Evolutionary conservation across 352 stramenopile genomes (phyloP), one percentile per base, ranked within the genome.

Genomic region (Pythium aphanidermatum): DNA sequence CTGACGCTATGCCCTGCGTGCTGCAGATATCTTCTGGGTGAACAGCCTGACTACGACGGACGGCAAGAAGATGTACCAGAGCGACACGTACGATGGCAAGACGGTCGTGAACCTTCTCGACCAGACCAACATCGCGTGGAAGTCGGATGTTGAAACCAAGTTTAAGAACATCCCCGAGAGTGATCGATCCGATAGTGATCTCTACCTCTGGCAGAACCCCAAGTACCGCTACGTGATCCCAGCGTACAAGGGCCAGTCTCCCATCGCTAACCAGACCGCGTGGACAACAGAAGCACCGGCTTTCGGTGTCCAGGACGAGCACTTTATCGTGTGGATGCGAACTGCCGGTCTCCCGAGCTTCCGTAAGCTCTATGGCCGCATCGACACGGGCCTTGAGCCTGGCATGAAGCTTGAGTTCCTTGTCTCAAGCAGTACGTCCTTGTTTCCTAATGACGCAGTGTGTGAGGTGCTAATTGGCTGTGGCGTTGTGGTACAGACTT

Each of bases 271-370:
- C 55, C 71, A 80, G 68, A 93, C 81, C 19, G 78, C 79, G 36
- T 93, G 81, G 81, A 93, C 81, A 14, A 78, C 64, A 5, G 29
- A 37, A 11, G 60, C 74, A 20, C 54, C 70, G 20, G 65, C 72
- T n/a, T 91, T 65, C 46, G 94, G 95, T 27, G 96, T 99, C 8
- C 85, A 96, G 50, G 95, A 99, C 68, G 97, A 99, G 69, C 96
- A 99, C 69, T 99, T 99, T 73, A 97, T 99, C 34, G 96, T 99
- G 14, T 99, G 97, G 97, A 99, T 99, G 97, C 80, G 96, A 28
- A 97, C 92, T 14, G 97, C 97, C 0, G 95, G 90, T 16, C 73
- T 99, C n/a, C 95, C 96, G 5, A 95, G 79, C 38, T 99, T 99
- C 75, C 91, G 97, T 33, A 99, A 99, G 70, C 82, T 99, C n/a